Percentiles rank a stretch among this genome's conserved stretches.
Evolutionary conservation across 257 asterid genomes (phyloP).

Genomic region (Thymus quinquecostatus): DNA sequence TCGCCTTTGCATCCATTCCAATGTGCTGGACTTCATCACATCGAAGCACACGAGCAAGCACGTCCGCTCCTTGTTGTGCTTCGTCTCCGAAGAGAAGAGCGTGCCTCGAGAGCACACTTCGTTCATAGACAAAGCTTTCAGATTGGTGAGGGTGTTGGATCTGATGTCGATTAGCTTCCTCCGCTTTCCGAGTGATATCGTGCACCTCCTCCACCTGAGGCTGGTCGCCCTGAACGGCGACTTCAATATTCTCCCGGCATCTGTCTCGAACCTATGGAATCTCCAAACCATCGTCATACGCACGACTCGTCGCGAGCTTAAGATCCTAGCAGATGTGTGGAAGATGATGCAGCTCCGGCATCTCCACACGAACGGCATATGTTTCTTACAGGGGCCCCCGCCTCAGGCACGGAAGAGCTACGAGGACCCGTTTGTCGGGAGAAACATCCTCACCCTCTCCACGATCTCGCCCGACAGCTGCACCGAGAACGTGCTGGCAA

Average conservation of each 20-base stretch:
- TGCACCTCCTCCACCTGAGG: slow-evolving; percentile 43
- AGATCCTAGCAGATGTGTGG: slow-evolving; percentile 44
- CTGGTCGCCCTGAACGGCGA: slow-evolving; percentile 40
- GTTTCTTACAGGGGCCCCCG: slow-evolving; percentile 42
- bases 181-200: slow-evolving; percentile 45
- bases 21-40: slow-evolving; percentile 37
- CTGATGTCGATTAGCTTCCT: slow-evolving; percentile 34
- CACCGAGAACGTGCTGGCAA: slow-evolving; percentile 42
- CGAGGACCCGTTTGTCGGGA: slow-evolving; percentile 44
- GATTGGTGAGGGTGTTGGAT: slow-evolving; percentile 45
- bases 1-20: slow-evolving; percentile 46
- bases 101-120: slow-evolving; percentile 41
- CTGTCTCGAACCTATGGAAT: slow-evolving; percentile 49
- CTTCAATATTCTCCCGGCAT: slow-evolving; percentile 43
- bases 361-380: slow-evolving; percentile 41
- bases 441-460: slow-evolving; percentile 45
- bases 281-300: slow-evolving; percentile 44
- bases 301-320: slow-evolving; percentile 40
- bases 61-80: slow-evolving; percentile 49
- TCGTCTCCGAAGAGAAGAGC: slow-evolving; percentile 34
- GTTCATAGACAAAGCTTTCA: slow-evolving; percentile 40
- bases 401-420: slow-evolving; percentile 39
- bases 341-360: slow-evolving; percentile 49
- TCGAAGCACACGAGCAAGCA: slow-evolving; percentile 41
- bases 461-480: slow-evolving; percentile 45